Base-by-base conservation (phyloP, 2,329 filamentous ascomycete genomes). In the Trichoderma harzianum region DNA sequence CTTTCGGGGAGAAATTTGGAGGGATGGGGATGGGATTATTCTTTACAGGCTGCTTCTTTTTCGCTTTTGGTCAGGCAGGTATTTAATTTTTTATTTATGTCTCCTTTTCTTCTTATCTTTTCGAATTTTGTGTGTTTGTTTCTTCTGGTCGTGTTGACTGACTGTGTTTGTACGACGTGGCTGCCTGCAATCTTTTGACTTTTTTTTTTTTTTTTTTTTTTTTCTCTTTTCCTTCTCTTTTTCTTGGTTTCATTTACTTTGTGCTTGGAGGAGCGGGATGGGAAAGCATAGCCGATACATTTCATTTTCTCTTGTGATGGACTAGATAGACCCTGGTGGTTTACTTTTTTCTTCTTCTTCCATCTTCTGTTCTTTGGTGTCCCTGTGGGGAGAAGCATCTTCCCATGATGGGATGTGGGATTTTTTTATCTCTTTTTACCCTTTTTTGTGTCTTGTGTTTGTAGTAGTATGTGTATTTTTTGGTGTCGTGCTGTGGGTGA, bases 251-350 rank as follows among this genome's bases (percentile, higher is more conserved):
- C 18, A 2, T 51, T 51, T 65, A 16, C 10, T 53, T 26, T 69
- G 32, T 47, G 66, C 28, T 69, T 47, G 36, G 14, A 4, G 12
- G 36, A 26, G 57, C 8, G 66, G 57, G 28, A 62, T 62, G 66
- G 36, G 21, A 39, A 39, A 69, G 36, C 26, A 69, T 61, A 51
- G 57, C 66, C 55, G 51, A 67, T 36, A 58, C 18, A 58, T 69
- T 47, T 69, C 10, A 21, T 51, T 21, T 14, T 21, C 39, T 43
- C 39, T 51, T 53, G 43, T 61, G 34, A 69, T 69, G 66, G 26
- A 62, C 10, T 62, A 61, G 67, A 70, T 62, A 61, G 68, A 70
- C 68, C 68, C 68, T 70, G 68, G 68, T 63, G 68, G 68, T 70
- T 62, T 69, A 12, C 2, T 7, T 24, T 24, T 7, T 58, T 63